Percentiles rank a stretch among this genome's conserved stretches.
Evolutionary conservation across 805 yeast genomes (phyloP).

Genomic region (Lipomyces yamadae): DNA sequence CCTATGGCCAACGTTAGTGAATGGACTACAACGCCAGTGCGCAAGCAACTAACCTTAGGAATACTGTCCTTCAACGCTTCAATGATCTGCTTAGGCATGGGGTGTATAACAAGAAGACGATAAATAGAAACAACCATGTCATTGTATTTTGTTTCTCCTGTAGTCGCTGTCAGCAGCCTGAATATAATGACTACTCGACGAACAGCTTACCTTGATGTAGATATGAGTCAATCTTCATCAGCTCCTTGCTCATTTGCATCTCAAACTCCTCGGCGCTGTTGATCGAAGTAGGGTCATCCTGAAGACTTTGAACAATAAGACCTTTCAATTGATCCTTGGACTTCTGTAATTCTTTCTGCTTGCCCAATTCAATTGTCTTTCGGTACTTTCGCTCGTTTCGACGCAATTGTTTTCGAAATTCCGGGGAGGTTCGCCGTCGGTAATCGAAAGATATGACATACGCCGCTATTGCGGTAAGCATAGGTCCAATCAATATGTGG

Average conservation of each 20-base stretch:
- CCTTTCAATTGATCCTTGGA: slow-evolving; percentile 61
- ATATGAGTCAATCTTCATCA: slow-evolving; percentile 30
- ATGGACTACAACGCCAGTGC: neutral
- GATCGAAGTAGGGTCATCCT: slow-evolving; percentile 58
- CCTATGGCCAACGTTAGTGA: slow-evolving; percentile 15
- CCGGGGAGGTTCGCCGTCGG: slow-evolving; percentile 79
- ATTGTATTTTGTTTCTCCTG: slow-evolving; percentile 22
- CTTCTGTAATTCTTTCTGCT: slow-evolving; percentile 62
- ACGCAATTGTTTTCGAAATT: slow-evolving; percentile 77
- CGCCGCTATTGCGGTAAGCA: slow-evolving; percentile 39
- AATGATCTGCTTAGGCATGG: slow-evolving; percentile 34
- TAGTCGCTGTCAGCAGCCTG: neutral
- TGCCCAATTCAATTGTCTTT: slow-evolving; percentile 51
- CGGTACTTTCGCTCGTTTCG: slow-evolving; percentile 63
- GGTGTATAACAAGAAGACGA: slow-evolving; percentile 33
- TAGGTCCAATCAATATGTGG: neutral
- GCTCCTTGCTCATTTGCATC: slow-evolving; percentile 25
- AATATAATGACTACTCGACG: neutral
- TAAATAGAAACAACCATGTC: slow-evolving; percentile 33
- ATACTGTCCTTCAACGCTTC: slow-evolving; percentile 31
- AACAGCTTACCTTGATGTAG: slow-evolving; percentile 23
- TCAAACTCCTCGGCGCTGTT: slow-evolving; percentile 30
- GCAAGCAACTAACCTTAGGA: slow-evolving; percentile 20
- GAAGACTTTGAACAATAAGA: slow-evolving; percentile 67
- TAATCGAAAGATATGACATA: slow-evolving; percentile 92